Evolutionary conservation across 2,329 filamentous ascomycete species (phyloP).

Genomic region (Nemania serpens): DNA sequence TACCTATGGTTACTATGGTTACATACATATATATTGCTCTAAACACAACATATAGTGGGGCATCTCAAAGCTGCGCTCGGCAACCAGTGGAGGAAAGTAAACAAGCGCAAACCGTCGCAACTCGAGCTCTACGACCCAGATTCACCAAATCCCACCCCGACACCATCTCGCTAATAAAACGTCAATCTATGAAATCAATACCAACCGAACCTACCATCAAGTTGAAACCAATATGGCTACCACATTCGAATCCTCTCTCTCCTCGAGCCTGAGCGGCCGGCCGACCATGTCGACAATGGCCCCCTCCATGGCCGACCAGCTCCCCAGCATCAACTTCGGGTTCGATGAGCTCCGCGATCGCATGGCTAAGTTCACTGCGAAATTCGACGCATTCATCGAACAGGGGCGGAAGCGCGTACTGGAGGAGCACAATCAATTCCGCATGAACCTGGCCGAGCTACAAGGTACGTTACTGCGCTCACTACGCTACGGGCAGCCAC

Average conservation of each 20-base stretch:
- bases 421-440: constrained; percentile 93
- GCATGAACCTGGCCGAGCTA: constrained; percentile 84
- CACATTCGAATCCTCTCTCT: constrained; percentile 71
- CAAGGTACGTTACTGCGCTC: constrained; percentile 66
- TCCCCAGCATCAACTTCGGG: constrained; percentile 91
- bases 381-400: constrained; percentile 94
- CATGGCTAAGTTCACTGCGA: constrained; percentile 89
- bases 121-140: neutral
- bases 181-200: neutral
- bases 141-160: neutral
- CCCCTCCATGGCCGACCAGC: constrained; percentile 73
- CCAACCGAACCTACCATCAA: neutral
- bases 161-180: neutral
- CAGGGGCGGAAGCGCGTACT: constrained; percentile 85
- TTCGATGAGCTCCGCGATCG: constrained; percentile 94
- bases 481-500: neutral
- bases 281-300: constrained; percentile 60
- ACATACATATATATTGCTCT: constrained; percentile 20
- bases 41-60: constrained; percentile 1
- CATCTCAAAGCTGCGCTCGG: constrained; percentile 24
- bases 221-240: constrained; percentile 52
- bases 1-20: neutral
- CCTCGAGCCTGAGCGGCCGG: constrained; percentile 63
- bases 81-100: constrained; percentile 40
- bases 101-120: constrained; percentile 23